Base-by-base conservation (phyloP, 306 rosid species). In the Pterocarpus macrocarpus region DNA sequence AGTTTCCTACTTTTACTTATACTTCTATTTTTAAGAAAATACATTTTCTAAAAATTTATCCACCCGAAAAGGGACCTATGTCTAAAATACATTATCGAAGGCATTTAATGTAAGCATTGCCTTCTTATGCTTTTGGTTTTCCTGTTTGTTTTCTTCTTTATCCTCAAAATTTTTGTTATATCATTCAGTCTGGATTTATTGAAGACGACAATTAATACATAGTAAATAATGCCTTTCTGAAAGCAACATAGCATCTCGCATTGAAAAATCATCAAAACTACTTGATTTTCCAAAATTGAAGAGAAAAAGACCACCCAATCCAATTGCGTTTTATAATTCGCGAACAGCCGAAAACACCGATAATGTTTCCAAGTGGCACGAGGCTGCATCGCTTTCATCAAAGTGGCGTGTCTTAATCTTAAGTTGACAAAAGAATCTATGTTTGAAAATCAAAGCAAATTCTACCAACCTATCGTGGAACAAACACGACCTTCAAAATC, bases 381-480 rank as follows among this genome's bases (percentile, higher is more conserved):
- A 69, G 33, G 75, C 53, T 32, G 16, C 28, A 22, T 22, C 28
- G 28, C 28, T 22, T 22, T 22, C 28, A 22, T 22, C 28, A 22
- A 22, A 22, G 28, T 22, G 28, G 28, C 28, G 28, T 22, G 28
- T 22, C 28, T 22, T 22, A 68, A 59, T 86, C 87, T 28, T 76
- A 22, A 22, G 28, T 22, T 22, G 28, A 22, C 28, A 22, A 22
- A 22, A 22, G 28, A 68, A 84, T 68, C 58, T 33, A 30, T 12
- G 56, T 59, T 74, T 75, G 78, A 79, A 79, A 69, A 53, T 66
- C 45, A 13, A 11, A 49, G 33, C 56, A 64, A 55, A 55, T 64
- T 66, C 64, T 17, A 64, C 56, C 39, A 72, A 49, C 8, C 62
- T 5, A 41, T 1, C 80, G 70, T 77, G 80, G 80, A 81, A 77